A percentile compares a stretch with the other conserved stretches of the same genome.
These are phyloP conservation scores for Chytriomyces sp. DNA, from an alignment of 192 early-diverging fungal species.

Conservation along the genomic window DNA sequence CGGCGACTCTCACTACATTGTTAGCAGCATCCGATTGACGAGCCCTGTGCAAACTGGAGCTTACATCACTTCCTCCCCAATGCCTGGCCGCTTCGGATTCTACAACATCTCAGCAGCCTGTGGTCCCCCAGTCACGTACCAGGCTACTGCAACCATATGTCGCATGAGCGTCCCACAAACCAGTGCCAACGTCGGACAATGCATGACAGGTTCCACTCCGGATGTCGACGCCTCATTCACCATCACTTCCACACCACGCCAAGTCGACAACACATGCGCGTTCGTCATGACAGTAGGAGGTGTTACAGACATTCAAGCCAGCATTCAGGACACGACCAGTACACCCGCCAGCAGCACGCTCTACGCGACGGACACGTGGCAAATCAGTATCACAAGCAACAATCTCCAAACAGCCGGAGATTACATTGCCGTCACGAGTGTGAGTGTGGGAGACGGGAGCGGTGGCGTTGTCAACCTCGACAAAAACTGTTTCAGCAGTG, in stretches of 20 bases:
- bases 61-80: background rate
- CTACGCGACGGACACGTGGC: constrained; percentile 3
- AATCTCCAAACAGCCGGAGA: background rate
- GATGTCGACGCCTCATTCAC: background rate
- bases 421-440: background rate
- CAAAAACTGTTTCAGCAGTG: background rate
- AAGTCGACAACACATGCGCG: background rate
- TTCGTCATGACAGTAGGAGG: background rate
- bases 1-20: background rate
- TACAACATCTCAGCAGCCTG: background rate
- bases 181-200: background rate
- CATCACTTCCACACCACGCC: background rate
- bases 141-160: background rate
- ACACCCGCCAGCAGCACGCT: background rate
- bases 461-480: background rate
- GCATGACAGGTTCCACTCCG: background rate
- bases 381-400: background rate
- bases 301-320: background rate
- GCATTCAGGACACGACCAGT: background rate
- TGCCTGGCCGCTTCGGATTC: background rate
- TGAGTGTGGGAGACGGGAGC: background rate
- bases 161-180: background rate
- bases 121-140: background rate
- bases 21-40: background rate
- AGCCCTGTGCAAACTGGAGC: too few species aligned